A percentile compares a stretch with the other conserved stretches of the same genome.
phyloP scores from a whole-genome alignment of 345 rosid genomes.

The Carallia brachiata region DNA sequence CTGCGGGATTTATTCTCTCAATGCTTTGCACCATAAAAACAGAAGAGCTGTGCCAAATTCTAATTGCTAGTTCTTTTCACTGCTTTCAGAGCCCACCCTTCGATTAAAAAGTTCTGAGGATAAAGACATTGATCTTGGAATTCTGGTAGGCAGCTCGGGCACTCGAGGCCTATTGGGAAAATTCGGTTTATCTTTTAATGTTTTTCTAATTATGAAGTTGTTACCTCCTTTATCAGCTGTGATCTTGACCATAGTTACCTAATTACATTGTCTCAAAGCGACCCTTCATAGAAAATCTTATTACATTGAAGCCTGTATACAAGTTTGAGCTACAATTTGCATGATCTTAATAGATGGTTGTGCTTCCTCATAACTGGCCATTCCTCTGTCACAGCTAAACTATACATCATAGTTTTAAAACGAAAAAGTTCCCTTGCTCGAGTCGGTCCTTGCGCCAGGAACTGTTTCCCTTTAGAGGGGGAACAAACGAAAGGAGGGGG shows the following conservation, averaged over 20 bases:
- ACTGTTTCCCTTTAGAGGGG: too few species aligned
- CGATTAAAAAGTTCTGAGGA: conserved; percentile 84
- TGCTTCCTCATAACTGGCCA: too few species aligned
- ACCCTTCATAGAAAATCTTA: not conserved
- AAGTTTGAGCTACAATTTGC: too few species aligned
- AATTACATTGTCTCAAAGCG: conserved; percentile 2
- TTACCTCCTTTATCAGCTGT: not conserved
- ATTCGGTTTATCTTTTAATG: not conserved
- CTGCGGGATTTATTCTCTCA: not conserved
- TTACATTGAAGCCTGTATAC: too few species aligned
- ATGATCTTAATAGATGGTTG: too few species aligned
- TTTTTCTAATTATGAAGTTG: not conserved
- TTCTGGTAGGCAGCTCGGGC: conserved; percentile 73
- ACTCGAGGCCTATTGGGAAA: not conserved
- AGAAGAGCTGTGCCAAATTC: conserved; percentile 1
- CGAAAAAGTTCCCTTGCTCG: too few species aligned
- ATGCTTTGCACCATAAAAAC: not conserved
- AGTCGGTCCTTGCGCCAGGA: too few species aligned
- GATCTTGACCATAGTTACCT: not conserved
- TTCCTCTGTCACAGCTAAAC: too few species aligned
- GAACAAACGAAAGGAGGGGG: too few species aligned
- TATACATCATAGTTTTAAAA: too few species aligned
- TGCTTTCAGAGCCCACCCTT: conserved; percentile 69
- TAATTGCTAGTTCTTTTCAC: conserved; percentile 13
- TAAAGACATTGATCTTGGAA: conserved; percentile 76